Base-by-base conservation (phyloP, 2,329 filamentous ascomycete genomes). In the Blastomyces silverae region DNA sequence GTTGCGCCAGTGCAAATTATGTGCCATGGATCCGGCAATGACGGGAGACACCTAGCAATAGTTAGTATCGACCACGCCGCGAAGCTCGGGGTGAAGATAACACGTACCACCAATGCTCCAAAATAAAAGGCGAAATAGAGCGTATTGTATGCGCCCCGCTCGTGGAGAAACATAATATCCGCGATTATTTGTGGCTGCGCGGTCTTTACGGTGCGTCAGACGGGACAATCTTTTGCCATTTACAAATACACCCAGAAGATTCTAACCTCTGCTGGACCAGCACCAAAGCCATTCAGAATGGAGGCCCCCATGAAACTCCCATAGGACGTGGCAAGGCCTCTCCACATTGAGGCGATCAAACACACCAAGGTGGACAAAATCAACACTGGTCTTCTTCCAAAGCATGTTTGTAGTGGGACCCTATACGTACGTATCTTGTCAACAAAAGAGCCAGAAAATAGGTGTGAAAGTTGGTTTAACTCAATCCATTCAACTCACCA, bases 131-230 rank as follows among this genome's bases (percentile, higher is more conserved):
- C 81, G 76, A 86, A 88, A 71, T 88, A 88, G 0, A 84, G 69
- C 0, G 83, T 85, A 68, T 85, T 85, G 76, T 82, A 87, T 68
- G 83, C 84, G 7, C 86, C 86, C 65, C 86, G 80, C 61, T 88
- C 84, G 70, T 87, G 84, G 11, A 89, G 76, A 73, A 89, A 88
- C 71, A 85, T 84, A 13, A 87, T 81, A 69, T 88, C 86, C 2
- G 86, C 83, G 69, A 88, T 87, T 62, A 88, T 81, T 39, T 83
- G 81, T 0, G 85, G 85, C 75, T 85, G 84, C 1, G 84, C 80
- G 0, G 84, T 87, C 76, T 76, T 65, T 28, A 5, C 50, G 11
- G 25, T 15, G 66, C 22, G 8, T 55, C 3, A 48, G 20, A 44
- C 52, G 20, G 56, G 13, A 50, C n/a, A 10, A 48, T 13, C 17